A percentile compares a stretch with the other conserved stretches of the same genome.
Evolutionary conservation across 495 filamentous ascomycete species (phyloP).

Genomic region (Penicillium roqueforti): DNA sequence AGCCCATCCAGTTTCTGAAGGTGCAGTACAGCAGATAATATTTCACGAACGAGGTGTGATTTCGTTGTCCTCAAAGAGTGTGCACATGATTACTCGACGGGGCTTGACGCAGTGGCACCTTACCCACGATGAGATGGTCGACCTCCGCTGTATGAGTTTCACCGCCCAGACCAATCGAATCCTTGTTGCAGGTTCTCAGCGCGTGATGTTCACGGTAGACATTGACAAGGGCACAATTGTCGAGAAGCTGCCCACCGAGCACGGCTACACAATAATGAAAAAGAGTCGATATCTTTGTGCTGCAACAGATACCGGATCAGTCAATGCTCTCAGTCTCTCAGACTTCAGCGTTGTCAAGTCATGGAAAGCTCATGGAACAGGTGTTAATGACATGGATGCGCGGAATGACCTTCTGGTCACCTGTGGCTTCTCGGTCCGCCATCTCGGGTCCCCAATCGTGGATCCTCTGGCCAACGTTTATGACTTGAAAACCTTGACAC

Average conservation of each 20-base stretch:
- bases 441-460: slow-evolving; percentile 60
- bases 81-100: slow-evolving; percentile 80
- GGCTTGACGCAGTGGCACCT: slow-evolving; percentile 85
- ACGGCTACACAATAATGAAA: slow-evolving; percentile 87
- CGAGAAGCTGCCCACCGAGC: slow-evolving; percentile 66
- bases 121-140: slow-evolving; percentile 68
- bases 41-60: slow-evolving; percentile 85
- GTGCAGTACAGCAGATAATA: slow-evolving; percentile 70
- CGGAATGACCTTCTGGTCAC: slow-evolving; percentile 87
- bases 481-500: slow-evolving; percentile 79
- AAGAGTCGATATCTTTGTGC: slow-evolving; percentile 85
- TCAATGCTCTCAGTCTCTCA: slow-evolving; percentile 78
- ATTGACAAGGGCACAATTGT: slow-evolving; percentile 77
- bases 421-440: slow-evolving; percentile 84
- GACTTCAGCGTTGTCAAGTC: slow-evolving; percentile 73
- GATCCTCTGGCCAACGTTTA: slow-evolving; percentile 93
- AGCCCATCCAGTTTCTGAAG: slow-evolving; percentile 62
- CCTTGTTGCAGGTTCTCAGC: slow-evolving; percentile 80
- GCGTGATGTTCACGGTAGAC: slow-evolving; percentile 85
- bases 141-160: slow-evolving; percentile 90
- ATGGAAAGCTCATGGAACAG: slow-evolving; percentile 81
- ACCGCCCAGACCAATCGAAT: slow-evolving; percentile 81
- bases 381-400: slow-evolving; percentile 92
- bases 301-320: slow-evolving; percentile 75
- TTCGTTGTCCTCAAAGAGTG: slow-evolving; percentile 66